These are phyloP conservation scores for Allium fistulosum DNA, from an alignment of 106 monocot genomes.

Conservation along the genomic window DNA sequence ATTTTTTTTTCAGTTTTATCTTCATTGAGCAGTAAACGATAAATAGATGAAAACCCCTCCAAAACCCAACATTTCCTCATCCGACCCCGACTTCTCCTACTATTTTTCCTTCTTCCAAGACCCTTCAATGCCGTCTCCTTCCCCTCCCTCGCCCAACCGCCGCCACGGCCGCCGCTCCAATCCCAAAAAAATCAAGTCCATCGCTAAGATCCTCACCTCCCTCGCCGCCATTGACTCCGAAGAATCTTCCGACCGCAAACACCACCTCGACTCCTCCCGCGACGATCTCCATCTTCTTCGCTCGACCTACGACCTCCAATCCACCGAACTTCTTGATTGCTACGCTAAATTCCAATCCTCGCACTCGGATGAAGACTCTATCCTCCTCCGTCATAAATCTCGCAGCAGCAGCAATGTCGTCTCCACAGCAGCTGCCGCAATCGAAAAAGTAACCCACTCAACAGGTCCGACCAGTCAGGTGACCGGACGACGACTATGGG, in stretches of 20 bases:
- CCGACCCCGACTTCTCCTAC: conserved; percentile 49
- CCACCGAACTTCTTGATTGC: conserved; percentile 24
- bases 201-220: conserved; percentile 32
- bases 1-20: too few relatives aligned
- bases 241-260: conserved; percentile 20
- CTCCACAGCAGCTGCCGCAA: conserved; percentile 3
- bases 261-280: conserved; percentile 5
- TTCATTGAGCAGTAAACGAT: too few relatives aligned
- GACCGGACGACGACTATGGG: conserved; percentile 33
- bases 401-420: conserved; percentile 9
- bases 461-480: conserved; percentile 8
- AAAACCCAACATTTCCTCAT: conserved; percentile 5
- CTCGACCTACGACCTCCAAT: conserved; percentile 17
- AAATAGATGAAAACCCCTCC: not conserved
- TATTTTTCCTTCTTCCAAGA: conserved; percentile 54
- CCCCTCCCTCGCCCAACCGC: conserved; percentile 1
- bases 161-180: not conserved
- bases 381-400: conserved; percentile 14
- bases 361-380: conserved; percentile 26
- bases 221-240: conserved; percentile 36
- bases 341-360: conserved; percentile 7
- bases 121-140: not conserved
- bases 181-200: conserved; percentile 18
- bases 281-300: conserved; percentile 27
- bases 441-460: conserved; percentile 9